Evolutionary conservation across 805 yeast species (phyloP).

Genomic region (Nakazawaea holstii): DNA sequence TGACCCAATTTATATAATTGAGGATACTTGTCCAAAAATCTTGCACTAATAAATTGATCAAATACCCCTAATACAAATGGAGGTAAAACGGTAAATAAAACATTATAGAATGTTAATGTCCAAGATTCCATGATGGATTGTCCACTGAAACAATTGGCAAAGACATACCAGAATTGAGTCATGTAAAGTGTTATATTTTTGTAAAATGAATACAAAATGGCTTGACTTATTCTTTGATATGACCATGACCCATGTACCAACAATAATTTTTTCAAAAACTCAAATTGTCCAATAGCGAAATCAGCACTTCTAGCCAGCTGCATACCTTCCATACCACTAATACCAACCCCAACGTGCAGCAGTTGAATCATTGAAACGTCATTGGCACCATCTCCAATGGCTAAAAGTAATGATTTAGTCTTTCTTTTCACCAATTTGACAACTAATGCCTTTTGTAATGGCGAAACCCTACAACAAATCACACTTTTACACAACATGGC

Average conservation of each 20-base stretch:
- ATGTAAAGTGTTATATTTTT: conserved; percentile 92
- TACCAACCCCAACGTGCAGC: conserved; percentile 98
- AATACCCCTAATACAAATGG: conserved; percentile 95
- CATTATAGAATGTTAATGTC: conserved; percentile 95
- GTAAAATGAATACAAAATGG: conserved; percentile 91
- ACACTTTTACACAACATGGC: conserved; percentile 92
- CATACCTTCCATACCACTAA: conserved; percentile 99
- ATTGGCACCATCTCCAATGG: conserved; percentile 98
- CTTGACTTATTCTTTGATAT: conserved; percentile 88
- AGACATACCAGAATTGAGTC: conserved; percentile 98
- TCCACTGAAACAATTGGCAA: conserved; percentile 88
- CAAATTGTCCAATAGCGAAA: conserved; percentile 93
- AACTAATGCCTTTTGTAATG: conserved; percentile 92
- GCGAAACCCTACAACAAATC: conserved; percentile 96
- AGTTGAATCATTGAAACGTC: conserved; percentile 99
- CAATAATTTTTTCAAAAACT: conserved; percentile 72
- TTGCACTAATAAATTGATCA: conserved; percentile 92
- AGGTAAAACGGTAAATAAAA: conserved; percentile 89
- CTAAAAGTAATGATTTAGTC: conserved; percentile 69
- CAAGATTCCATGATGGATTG: conserved; percentile 96
- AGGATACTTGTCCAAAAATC: conserved; percentile 87
- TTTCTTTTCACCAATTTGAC: conserved; percentile 89
- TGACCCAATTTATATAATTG: conserved; percentile 91
- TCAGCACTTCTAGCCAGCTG: conserved; percentile 99
- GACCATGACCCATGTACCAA: conserved; percentile 98